These are phyloP conservation scores for Phaffia australis DNA, from an alignment of 768 basidiomycete species.

Conservation along the genomic window DNA sequence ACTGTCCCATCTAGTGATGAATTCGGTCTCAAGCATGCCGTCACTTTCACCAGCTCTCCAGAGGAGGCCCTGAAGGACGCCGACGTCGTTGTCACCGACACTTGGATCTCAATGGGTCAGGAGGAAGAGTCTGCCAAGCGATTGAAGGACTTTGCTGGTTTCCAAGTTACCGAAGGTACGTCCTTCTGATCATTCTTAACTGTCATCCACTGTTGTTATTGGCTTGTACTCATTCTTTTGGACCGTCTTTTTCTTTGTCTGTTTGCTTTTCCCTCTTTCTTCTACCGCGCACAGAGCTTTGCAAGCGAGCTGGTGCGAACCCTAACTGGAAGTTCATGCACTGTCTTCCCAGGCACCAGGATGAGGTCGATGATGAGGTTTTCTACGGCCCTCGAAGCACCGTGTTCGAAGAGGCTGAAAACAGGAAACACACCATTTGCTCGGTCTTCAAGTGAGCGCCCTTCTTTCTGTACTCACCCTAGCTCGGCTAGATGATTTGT, in stretches of 20 bases:
- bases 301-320: constrained; percentile 30
- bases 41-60: constrained; percentile 44
- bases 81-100: constrained; percentile 93
- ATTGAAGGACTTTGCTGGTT: constrained; percentile 74
- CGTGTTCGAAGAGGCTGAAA: constrained; percentile 89
- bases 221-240: neutral
- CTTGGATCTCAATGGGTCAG: constrained; percentile 99
- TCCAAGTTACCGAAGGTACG: constrained; percentile 72
- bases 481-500: too few species aligned
- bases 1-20: constrained; percentile 26
- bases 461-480: neutral
- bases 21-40: constrained; percentile 31
- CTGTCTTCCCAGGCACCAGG: constrained; percentile 79
- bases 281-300: constrained; percentile 10
- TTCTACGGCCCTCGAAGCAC: constrained; percentile 87
- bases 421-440: constrained; percentile 95
- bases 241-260: neutral
- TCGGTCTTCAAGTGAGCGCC: constrained; percentile 69
- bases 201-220: neutral
- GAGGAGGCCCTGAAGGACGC: constrained; percentile 77
- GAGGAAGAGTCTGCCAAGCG: constrained; percentile 85
- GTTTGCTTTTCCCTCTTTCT: neutral
- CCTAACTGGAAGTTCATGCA: constrained; percentile 61
- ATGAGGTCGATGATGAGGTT: constrained; percentile 96
- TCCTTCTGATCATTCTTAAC: neutral